Conservation (phyloP, 148 eudicot species). For the Arbutus unedo region DNA sequence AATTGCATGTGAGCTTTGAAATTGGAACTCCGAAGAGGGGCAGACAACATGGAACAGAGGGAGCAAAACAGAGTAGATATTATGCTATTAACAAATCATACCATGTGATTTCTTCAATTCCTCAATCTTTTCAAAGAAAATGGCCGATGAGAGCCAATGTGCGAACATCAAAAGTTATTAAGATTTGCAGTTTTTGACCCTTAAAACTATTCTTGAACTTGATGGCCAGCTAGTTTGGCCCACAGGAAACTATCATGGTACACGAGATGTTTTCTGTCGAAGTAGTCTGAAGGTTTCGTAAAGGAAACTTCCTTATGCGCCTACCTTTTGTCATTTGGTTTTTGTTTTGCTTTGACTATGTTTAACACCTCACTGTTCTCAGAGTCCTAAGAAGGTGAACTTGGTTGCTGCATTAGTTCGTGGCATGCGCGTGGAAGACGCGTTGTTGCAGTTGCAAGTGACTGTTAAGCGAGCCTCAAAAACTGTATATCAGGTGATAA, state of each 20-base stretch:
- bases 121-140: background rate
- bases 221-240: background rate
- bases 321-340: background rate
- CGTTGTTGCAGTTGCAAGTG: conserved; percentile 90
- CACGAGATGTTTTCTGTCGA: conserved; percentile 1
- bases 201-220: background rate
- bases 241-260: background rate
- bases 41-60: background rate
- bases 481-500: conserved; percentile 78
- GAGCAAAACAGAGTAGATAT: background rate
- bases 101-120: background rate
- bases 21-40: background rate
- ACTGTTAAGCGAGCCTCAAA: conserved; percentile 85
- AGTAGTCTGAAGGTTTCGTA: background rate
- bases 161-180: background rate
- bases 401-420: conserved; percentile 91
- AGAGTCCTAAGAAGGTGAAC: conserved; percentile 97
- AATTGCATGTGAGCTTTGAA: background rate
- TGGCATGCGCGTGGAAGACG: conserved; percentile 99
- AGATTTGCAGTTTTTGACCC: background rate
- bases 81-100: background rate
- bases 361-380: conserved; percentile 23
- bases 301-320: background rate
- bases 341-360: background rate
- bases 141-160: background rate